Base-by-base conservation (phyloP, 1,139 yeast species). In the Pichiaceae sp. region DNA sequence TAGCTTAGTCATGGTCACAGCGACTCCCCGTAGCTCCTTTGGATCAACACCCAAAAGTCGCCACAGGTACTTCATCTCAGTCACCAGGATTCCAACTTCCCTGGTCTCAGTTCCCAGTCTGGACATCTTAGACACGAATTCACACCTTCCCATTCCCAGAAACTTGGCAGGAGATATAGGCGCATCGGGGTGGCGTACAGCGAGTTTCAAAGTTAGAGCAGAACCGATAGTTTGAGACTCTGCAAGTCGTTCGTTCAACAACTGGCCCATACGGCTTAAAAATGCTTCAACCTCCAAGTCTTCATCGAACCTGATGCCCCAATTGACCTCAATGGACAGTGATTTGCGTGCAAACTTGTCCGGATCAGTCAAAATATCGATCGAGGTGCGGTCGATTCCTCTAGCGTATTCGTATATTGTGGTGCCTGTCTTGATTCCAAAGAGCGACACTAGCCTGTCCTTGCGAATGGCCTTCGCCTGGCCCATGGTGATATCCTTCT, bases 271-370 rank as follows among this genome's bases (percentile, higher is more conserved):
- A 27, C 74, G 60, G 34, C 66, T 61, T 16, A 85, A 53, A 52
- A 91, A 91, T 3, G 43, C 51, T 42, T 80, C 89, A 19, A 81
- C 72, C 48, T 89, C 85, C 1, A 58, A 56, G 18, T 70, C 64
- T 0, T 62, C 64, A 21, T 75, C 72, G 43, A 89, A 82, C 36
- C 97, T 56, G 0, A 91, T 83, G 0, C 96, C 97, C 79, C 86
- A 91, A 44, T 87, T 85, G 25, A 91, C 82, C 55, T 91, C 97
- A 9, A 86, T 85, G 0, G 95, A 86, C 0, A 91, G 71, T 0
- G 94, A 73, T 48, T 85, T 86, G 24, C 95, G 68, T 0, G 70
- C 64, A 34, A 61, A 66, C 45, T 60, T 70, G 18, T 66, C 65
- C 29, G 72, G 70, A 14, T 64, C 62, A 4, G 57, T 44, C 27